These are phyloP conservation scores for Aspergillus alliaceus DNA, from an alignment of 2,329 filamentous ascomycete genomes.

Conservation along the genomic window DNA sequence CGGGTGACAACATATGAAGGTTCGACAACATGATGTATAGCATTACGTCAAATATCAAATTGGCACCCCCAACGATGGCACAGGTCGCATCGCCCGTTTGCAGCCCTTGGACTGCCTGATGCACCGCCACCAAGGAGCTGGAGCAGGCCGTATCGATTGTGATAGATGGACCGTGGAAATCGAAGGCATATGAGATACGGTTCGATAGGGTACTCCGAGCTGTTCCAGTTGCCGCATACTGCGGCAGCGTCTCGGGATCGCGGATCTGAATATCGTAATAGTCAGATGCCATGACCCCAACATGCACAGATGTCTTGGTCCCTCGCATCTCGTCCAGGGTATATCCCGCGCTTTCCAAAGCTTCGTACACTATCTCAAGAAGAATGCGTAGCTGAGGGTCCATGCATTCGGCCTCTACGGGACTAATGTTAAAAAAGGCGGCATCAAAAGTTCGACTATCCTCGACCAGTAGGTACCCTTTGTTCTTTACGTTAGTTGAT, in stretches of 20 bases:
- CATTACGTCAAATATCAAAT: conserved; percentile 29
- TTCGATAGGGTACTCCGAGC: conserved; percentile 41
- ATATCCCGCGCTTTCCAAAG: conserved; percentile 24
- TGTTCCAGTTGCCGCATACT: conserved; percentile 33
- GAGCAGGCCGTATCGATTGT: conserved; percentile 51
- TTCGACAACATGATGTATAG: conserved; percentile 34
- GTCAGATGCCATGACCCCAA: conserved; percentile 29
- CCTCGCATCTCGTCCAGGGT: conserved; percentile 25
- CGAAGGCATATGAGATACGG: conserved; percentile 40
- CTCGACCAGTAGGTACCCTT: conserved; percentile 24
- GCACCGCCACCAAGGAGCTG: conserved; percentile 39
- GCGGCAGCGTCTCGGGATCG: conserved; percentile 23
- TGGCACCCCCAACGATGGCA: conserved; percentile 25
- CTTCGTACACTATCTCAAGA: conserved; percentile 28
- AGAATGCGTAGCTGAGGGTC: conserved; percentile 30
- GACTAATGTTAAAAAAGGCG: conserved; percentile 29
- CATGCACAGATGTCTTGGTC: conserved; percentile 25
- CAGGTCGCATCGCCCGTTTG: conserved; percentile 28
- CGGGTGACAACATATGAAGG: conserved; percentile 51
- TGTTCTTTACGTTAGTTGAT: too few species aligned
- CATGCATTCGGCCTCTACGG: conserved; percentile 30
- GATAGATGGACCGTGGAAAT: conserved; percentile 39
- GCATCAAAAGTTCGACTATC: conserved; percentile 27
- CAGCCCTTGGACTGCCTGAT: conserved; percentile 34
- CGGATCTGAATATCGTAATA: conserved; percentile 23